Conservation (phyloP, 106 monocot genomes). For the Apostasia shenzhenica region DNA sequence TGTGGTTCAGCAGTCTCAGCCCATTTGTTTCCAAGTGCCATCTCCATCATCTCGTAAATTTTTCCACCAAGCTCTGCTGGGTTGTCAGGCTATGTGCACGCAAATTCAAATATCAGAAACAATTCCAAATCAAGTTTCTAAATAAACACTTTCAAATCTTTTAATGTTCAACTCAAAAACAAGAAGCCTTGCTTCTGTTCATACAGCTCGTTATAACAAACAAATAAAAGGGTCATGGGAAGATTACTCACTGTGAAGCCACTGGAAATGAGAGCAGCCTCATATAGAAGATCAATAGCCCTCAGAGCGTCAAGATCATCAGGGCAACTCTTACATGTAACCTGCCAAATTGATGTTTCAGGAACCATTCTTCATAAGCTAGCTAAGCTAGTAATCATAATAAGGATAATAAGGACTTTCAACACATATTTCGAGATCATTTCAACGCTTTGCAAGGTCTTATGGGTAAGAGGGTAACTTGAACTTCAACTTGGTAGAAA, state of each 20-base stretch:
- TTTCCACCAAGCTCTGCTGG: slow-evolving; percentile 75
- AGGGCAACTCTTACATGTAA: slow-evolving; percentile 47
- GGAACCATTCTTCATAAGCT: no score
- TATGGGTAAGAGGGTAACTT: no score
- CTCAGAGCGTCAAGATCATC: slow-evolving; percentile 69
- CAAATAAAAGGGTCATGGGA: background rate
- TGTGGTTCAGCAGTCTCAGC: slow-evolving; percentile 8
- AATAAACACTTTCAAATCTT: no score
- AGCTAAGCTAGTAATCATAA: no score
- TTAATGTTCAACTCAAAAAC: no score
- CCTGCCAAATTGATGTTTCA: slow-evolving; percentile 27
- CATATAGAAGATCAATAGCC: slow-evolving; percentile 81
- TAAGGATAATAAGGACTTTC: no score
- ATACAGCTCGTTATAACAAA: no score
- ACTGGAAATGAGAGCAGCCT: slow-evolving; percentile 88
- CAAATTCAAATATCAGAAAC: background rate
- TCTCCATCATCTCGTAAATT: slow-evolving; percentile 95
- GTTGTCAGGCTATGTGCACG: slow-evolving; percentile 64
- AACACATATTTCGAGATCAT: no score
- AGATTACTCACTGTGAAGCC: slow-evolving; percentile 74
- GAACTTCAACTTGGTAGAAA: no score
- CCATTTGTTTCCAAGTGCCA: slow-evolving; percentile 60
- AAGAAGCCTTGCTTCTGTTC: no score
- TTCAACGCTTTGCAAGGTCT: no score
- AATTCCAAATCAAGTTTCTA: no score